Conservation (phyloP, 2,329 filamentous ascomycete species). For the Ophiostoma fasciatum region DNA sequence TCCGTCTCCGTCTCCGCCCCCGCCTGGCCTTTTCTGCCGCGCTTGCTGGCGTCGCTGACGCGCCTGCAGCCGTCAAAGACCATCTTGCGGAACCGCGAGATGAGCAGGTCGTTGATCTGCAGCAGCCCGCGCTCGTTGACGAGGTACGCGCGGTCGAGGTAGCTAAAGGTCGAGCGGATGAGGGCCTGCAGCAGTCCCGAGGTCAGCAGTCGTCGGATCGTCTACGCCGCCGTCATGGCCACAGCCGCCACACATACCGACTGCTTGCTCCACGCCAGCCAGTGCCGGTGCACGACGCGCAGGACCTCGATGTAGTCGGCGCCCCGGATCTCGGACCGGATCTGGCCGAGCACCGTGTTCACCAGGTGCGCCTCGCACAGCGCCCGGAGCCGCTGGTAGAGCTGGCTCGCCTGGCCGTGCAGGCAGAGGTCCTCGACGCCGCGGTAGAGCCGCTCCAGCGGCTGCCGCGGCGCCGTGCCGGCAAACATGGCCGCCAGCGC, state of each 20-base stretch:
- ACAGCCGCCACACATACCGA: conserved; percentile 38
- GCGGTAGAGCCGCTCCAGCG: conserved; percentile 80
- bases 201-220: not conserved
- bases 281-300: conserved; percentile 38
- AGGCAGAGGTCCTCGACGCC: conserved; percentile 86
- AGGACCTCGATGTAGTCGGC: conserved; percentile 49
- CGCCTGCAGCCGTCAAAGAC: conserved; percentile 32
- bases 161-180: conserved; percentile 83
- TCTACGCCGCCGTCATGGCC: too few species aligned
- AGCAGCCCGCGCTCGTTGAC: conserved; percentile 53
- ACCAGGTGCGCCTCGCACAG: conserved; percentile 56
- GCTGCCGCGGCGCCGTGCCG: conserved; percentile 45
- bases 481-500: conserved; percentile 63
- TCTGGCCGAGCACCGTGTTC: conserved; percentile 37
- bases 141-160: conserved; percentile 80
- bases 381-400: conserved; percentile 51
- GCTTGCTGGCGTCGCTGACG: too few species aligned
- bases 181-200: conserved; percentile 38
- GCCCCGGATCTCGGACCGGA: conserved; percentile 35
- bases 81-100: conserved; percentile 56
- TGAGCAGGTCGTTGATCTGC: conserved; percentile 69
- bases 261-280: conserved; percentile 67
- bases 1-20: not conserved
- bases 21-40: not conserved
- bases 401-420: conserved; percentile 51